These are phyloP conservation scores for Xylaria sp. DNA, from an alignment of 2,329 filamentous ascomycete species.

Conservation along the genomic window DNA sequence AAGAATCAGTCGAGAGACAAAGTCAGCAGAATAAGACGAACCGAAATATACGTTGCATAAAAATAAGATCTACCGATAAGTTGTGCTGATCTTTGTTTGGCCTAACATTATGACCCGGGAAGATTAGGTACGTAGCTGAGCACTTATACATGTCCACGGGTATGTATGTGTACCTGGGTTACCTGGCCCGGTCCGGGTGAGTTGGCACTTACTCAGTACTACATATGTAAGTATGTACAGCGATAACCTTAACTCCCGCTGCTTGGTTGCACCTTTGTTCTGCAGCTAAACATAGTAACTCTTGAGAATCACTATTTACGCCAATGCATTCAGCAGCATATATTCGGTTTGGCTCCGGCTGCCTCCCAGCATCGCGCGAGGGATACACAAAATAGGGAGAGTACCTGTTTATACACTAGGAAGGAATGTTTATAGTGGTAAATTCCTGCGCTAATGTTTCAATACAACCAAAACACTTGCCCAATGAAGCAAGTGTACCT, in stretches of 20 bases:
- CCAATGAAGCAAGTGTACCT: slow-evolving; percentile 20
- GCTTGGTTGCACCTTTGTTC: background rate
- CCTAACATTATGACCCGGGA: background rate
- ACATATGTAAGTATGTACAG: background rate
- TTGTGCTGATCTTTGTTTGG: slow-evolving; percentile 8
- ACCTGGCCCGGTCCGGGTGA: background rate
- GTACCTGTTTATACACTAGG: background rate
- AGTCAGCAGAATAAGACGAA: background rate
- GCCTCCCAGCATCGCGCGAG: background rate
- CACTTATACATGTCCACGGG: background rate
- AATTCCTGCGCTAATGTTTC: slow-evolving; percentile 21
- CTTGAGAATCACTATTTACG: background rate
- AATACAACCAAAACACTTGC: slow-evolving; percentile 23
- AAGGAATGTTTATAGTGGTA: background rate
- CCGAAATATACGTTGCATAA: background rate
- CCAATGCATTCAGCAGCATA: background rate
- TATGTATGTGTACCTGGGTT: background rate
- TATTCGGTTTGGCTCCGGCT: background rate
- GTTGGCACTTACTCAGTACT: background rate
- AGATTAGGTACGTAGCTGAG: slow-evolving; percentile 12
- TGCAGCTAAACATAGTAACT: background rate
- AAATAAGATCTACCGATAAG: background rate
- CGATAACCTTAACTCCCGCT: background rate
- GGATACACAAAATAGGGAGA: background rate
- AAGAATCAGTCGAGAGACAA: background rate